Conservation (phyloP, 148 eudicot genomes). For the Amaranthus cruentus region DNA sequence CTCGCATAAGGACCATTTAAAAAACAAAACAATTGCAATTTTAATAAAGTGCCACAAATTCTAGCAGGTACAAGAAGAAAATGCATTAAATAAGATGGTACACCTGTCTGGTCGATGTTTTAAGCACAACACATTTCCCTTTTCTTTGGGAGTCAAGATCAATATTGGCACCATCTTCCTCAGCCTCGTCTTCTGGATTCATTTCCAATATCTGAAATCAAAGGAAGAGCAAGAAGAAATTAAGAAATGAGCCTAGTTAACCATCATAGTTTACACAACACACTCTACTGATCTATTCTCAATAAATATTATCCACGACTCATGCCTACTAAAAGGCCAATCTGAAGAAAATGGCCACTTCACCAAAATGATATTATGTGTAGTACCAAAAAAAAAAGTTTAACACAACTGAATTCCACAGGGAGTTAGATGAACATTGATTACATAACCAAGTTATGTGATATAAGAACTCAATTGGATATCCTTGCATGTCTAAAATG, state of each 20-base stretch:
- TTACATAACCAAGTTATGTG: not conserved
- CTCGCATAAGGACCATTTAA: not conserved
- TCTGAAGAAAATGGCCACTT: not conserved
- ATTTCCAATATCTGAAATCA: conserved; percentile 63
- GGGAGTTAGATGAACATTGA: not conserved
- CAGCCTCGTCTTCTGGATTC: conserved; percentile 97
- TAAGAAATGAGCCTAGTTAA: not conserved
- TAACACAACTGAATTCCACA: not conserved
- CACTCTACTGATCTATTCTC: not conserved
- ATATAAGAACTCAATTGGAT: not conserved
- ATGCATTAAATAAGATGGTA: not conserved
- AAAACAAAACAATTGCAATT: not conserved
- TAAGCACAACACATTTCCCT: conserved; percentile 92
- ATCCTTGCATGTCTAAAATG: not conserved
- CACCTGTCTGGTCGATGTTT: conserved; percentile 92
- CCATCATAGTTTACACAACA: not conserved
- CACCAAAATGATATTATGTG: not conserved
- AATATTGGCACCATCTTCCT: conserved; percentile 96
- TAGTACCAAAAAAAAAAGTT: not conserved
- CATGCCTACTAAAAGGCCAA: not conserved
- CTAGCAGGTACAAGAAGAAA: not conserved
- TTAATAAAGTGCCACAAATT: not conserved
- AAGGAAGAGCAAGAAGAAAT: not conserved
- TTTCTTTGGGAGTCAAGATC: conserved; percentile 96
- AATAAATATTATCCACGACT: not conserved